phyloP scores from a whole-genome alignment of 768 basidiomycete species.

The Boletus eberwhitei region DNA sequence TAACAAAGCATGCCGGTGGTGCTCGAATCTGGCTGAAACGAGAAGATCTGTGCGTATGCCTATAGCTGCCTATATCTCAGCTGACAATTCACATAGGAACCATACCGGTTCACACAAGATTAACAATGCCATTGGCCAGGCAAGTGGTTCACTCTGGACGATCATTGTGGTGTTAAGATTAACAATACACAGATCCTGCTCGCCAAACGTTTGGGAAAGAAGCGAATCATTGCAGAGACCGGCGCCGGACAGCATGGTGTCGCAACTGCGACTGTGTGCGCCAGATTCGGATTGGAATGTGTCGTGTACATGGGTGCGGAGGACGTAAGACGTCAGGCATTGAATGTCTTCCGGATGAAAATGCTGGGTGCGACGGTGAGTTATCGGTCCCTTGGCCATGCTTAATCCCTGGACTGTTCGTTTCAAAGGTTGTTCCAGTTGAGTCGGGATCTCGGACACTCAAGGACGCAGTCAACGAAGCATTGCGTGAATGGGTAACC shows the following conservation, averaged over 20 bases:
- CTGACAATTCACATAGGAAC: slow-evolving; percentile 52
- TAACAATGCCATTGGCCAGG: slow-evolving; percentile 97
- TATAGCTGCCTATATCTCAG: not conserved
- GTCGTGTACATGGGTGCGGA: slow-evolving; percentile 98
- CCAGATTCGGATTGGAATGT: slow-evolving; percentile 93
- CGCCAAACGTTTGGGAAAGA: slow-evolving; percentile 93
- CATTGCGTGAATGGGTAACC: slow-evolving; percentile 98
- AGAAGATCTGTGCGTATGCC: slow-evolving; percentile 70
- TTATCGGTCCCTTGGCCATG: not conserved
- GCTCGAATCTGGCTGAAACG: slow-evolving; percentile 98
- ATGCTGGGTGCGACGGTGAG: slow-evolving; percentile 91
- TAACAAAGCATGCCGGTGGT: slow-evolving; percentile 88
- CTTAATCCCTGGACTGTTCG: not conserved
- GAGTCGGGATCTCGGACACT: slow-evolving; percentile 91
- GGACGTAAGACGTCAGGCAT: slow-evolving; percentile 90
- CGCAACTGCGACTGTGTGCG: slow-evolving; percentile 97
- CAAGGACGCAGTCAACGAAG: slow-evolving; percentile 98
- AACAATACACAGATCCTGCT: slow-evolving; percentile 67
- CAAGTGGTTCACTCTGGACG: slow-evolving; percentile 27
- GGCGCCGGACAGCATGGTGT: slow-evolving; percentile 99
- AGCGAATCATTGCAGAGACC: slow-evolving; percentile 96
- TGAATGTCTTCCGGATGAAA: slow-evolving; percentile 97
- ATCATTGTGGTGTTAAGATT: not conserved
- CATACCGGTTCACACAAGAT: slow-evolving; percentile 99
- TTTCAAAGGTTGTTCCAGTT: slow-evolving; percentile 81